Conservation (phyloP, 805 yeast species). For the Yarrowia yakushimensis region DNA sequence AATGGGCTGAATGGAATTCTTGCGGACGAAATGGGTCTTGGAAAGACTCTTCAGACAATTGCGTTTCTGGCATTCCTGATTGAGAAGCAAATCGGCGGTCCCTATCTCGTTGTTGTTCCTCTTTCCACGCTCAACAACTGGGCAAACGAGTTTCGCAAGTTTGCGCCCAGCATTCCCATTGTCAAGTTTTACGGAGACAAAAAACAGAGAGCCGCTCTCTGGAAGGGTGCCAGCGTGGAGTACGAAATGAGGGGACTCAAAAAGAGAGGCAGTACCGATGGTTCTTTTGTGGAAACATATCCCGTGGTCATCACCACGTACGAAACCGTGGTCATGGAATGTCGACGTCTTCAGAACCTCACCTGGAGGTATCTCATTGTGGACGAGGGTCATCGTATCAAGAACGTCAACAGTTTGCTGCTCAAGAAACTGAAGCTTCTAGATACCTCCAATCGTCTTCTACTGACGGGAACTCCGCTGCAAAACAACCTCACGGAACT, state of each 20-base stretch:
- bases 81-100: slow-evolving; percentile 76
- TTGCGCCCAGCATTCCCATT: slow-evolving; percentile 67
- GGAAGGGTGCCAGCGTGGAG: neutral
- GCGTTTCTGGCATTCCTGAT: slow-evolving; percentile 79
- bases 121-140: slow-evolving; percentile 85
- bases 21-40: slow-evolving; percentile 98
- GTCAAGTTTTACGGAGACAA: slow-evolving; percentile 61
- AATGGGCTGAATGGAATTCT: slow-evolving; percentile 93
- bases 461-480: slow-evolving; percentile 93
- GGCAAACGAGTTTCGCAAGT: slow-evolving; percentile 65
- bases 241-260: neutral
- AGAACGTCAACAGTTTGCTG: slow-evolving; percentile 74
- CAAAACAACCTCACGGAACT: slow-evolving; percentile 87
- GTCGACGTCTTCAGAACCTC: slow-evolving; percentile 48
- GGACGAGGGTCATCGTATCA: slow-evolving; percentile 93
- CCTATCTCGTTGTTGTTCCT: slow-evolving; percentile 95
- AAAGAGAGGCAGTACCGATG: slow-evolving; percentile 30
- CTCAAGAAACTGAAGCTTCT: slow-evolving; percentile 68
- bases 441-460: slow-evolving; percentile 57
- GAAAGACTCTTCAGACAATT: slow-evolving; percentile 88
- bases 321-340: slow-evolving; percentile 73
- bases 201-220: slow-evolving; percentile 48
- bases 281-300: slow-evolving; percentile 28
- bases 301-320: slow-evolving; percentile 75
- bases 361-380: slow-evolving; percentile 83